Conservation (phyloP, 1,284 basidiomycete genomes). For the Leccinum griseonigrum region DNA sequence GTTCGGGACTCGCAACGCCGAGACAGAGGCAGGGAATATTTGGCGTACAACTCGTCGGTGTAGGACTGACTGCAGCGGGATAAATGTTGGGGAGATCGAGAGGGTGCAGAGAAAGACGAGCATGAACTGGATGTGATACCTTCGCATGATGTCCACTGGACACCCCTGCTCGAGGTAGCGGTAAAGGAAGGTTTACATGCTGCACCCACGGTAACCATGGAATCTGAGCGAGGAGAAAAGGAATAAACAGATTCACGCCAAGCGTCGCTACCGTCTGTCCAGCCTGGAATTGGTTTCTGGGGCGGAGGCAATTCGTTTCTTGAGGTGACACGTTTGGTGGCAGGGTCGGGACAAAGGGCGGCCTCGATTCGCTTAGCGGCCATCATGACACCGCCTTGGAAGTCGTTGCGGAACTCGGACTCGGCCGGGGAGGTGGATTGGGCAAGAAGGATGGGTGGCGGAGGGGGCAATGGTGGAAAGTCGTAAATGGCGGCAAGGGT, state of each 20-base stretch:
- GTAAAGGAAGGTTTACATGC: slow-evolving; percentile 41
- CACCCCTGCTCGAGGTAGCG: slow-evolving; percentile 49
- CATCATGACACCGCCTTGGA: slow-evolving; percentile 65
- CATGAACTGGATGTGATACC: slow-evolving; percentile 28
- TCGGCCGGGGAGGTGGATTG: slow-evolving; percentile 21
- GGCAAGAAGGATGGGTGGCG: slow-evolving; percentile 39
- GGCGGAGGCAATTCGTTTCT: slow-evolving; percentile 30
- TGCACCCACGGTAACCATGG: slow-evolving; percentile 20
- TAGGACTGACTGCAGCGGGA: slow-evolving; percentile 32
- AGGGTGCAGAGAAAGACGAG: slow-evolving; percentile 20
- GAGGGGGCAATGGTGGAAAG: slow-evolving; percentile 54
- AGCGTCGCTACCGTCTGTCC: slow-evolving; percentile 64
- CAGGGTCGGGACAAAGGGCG: slow-evolving; percentile 43
- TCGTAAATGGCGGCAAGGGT: slow-evolving; percentile 52
- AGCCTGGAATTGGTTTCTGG: slow-evolving; percentile 54
- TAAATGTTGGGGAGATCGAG: slow-evolving; percentile 13
- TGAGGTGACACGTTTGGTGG: slow-evolving; percentile 28
- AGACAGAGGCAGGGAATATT: slow-evolving; percentile 51
- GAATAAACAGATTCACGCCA: slow-evolving; percentile 63
- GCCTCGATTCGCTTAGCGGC: slow-evolving; percentile 55
- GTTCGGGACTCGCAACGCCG: slow-evolving; percentile 51
- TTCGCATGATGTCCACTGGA: slow-evolving; percentile 46
- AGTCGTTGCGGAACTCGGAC: slow-evolving; percentile 38
- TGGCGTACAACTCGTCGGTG: slow-evolving; percentile 49
- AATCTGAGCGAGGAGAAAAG: slow-evolving; percentile 36